These are phyloP conservation scores for Plasmodium coatneyi DNA, from an alignment of 169 alveolate genomes.

Conservation along the genomic window DNA sequence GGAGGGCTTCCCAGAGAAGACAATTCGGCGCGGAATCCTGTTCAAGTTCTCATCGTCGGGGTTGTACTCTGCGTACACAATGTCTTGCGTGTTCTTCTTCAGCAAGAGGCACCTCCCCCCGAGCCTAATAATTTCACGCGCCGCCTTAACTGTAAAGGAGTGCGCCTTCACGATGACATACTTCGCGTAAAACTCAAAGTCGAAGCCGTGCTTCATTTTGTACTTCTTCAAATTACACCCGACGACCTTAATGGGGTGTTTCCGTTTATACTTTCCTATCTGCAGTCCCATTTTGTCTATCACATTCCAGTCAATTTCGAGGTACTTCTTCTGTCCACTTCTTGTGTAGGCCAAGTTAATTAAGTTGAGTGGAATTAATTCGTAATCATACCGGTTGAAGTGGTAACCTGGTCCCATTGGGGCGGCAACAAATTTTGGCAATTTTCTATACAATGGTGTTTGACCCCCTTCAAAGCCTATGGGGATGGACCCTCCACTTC, in stretches of 20 bases:
- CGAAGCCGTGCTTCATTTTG: conserved; percentile 78
- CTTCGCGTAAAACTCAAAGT: conserved; percentile 62
- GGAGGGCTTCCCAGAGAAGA: conserved; percentile 84
- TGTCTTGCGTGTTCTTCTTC: conserved; percentile 82
- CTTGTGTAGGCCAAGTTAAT: conserved; percentile 75
- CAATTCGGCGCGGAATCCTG: conserved; percentile 80
- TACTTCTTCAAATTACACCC: conserved; percentile 78
- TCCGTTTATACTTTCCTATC: conserved; percentile 82
- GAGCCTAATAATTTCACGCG: conserved; percentile 80
- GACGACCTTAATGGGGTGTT: conserved; percentile 83
- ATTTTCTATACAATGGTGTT: conserved; percentile 83
- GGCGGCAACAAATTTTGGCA: conserved; percentile 85
- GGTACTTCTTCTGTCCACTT: conserved; percentile 77
- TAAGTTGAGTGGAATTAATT: conserved; percentile 81
- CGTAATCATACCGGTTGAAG: conserved; percentile 76
- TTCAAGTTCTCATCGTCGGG: conserved; percentile 78
- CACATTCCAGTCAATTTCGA: conserved; percentile 84
- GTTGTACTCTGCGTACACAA: conserved; percentile 82
- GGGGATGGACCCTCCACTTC: conserved; percentile 83
- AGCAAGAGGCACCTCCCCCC: conserved; percentile 84
- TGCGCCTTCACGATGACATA: conserved; percentile 82
- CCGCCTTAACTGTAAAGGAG: conserved; percentile 83
- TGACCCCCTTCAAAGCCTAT: conserved; percentile 86
- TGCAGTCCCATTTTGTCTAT: conserved; percentile 81
- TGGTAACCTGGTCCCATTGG: conserved; percentile 86